Base-by-base conservation (phyloP, 2,329 filamentous ascomycete genomes). In the Coniella lustricola region DNA sequence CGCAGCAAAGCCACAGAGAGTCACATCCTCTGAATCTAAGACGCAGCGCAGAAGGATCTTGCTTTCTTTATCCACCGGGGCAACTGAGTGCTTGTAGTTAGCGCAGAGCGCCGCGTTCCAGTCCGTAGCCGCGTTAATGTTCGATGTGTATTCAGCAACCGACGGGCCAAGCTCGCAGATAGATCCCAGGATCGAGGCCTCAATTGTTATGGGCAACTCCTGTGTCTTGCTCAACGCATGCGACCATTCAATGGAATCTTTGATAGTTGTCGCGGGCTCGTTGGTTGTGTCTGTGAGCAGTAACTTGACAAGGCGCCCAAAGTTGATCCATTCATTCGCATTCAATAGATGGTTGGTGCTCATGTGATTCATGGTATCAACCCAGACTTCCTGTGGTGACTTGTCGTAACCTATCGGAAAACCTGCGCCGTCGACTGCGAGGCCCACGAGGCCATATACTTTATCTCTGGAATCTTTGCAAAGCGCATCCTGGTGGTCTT, bases 401-500 rank as follows among this genome's bases (percentile, higher is more conserved):
- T 60, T 63, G 4, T 45, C 21, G 43, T 64, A 62, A 44, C 63
- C 60, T 35, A 62, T 56, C 0, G 59, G 55, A 31, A 62, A 62
- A 2, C 53, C 51, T 1, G 49, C 44, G 29, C 54, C 54, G 39
- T 63, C 61, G 4, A 46, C 44, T 14, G 62, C 58, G 3, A 65
- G 45, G 0, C 62, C 58, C 18, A 63, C 46, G 1, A 64, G 54
- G 1, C 58, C 62, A 48, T 62, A 64, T 4, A 64, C 49, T 33
- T 64, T 62, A 46, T 64, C 62, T 21, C 53, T 57, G 12, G 44
- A 56, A 10, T 64, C 63, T 39, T 54, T 53, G 44, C 61, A 64
- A 1, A 54, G 43, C 7, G 60, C 56, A 3, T 52, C 42, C 21
- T 44, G 44, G 38, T 63, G 57, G 14, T 53, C 55, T 20, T 55